Evolutionary conservation across 371 early-diverging fungal species (phyloP), one percentile per base, ranked within the genome.

Genomic region (Mucor plumbeus): DNA sequence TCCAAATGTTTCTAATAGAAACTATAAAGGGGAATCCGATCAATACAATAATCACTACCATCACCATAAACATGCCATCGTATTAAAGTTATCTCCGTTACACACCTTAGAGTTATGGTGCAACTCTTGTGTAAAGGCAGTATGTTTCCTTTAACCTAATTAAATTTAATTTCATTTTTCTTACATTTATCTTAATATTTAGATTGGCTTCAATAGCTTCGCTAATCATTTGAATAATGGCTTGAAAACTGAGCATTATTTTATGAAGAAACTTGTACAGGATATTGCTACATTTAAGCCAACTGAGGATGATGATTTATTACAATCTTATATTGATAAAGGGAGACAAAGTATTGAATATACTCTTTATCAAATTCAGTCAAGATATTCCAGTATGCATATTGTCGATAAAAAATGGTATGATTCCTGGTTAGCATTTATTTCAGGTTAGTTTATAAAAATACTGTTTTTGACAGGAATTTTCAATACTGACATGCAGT

Each of bases 81-180:
- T 43, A 44, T 26, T 67, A 44, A 67, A 61, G 36, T 26, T 67
- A 31, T 44, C 67, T 7, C 15, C 38, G 31, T 61, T 67, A 44
- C 61, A 67, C 44, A 38, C 38, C 8, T 55, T 67, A 44, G 67
- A 67, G 35, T 38, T 67, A 47, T 67, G 67, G 67, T 67, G 67
- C 47, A 43, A 67, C 39, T 36, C 61, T 33, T 67, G 67, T 56
- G 31, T 39, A 56, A 67, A 61, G 56, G 54, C 61, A 4, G 67
- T 67, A 67, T 26, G 67, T 36, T 26, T 26, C 36, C n/a, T 57
- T 44, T n/a, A 13, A 48, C 47, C 44, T 13, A 50, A 38, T 6
- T 50, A 26, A 15, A 19, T 44, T 35, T 4, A 39, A 6, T 50
- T 15, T 6, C n/a, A 6, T 53, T 31, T 39, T 44, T 15, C 44